Percentiles rank a stretch among this genome's conserved stretches.
Evolutionary conservation across 495 filamentous ascomycete genomes (phyloP).

Genomic region (Coniosporium apollinis): DNA sequence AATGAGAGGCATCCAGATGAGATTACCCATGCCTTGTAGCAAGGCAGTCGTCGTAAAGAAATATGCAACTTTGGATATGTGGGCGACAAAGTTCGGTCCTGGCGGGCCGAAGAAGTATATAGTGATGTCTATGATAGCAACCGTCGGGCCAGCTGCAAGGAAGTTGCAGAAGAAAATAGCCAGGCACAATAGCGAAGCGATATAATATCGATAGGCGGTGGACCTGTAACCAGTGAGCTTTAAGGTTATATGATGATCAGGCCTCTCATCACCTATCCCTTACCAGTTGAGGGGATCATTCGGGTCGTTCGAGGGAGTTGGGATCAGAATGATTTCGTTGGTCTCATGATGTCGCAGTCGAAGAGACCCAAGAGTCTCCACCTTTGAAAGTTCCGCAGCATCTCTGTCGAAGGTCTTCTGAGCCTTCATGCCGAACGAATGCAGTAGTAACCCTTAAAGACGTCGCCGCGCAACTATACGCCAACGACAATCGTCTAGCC

Average conservation of each 20-base stretch:
- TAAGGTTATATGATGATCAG: background rate
- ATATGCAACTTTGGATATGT: slow-evolving; percentile 32
- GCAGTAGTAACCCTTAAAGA: too few relatives aligned
- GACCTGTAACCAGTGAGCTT: slow-evolving; percentile 19
- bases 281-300: slow-evolving; percentile 19
- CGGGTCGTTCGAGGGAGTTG: slow-evolving; percentile 7
- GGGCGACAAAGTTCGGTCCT: slow-evolving; percentile 15
- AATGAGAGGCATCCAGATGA: slow-evolving; percentile 39
- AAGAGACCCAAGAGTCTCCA: slow-evolving; percentile 28
- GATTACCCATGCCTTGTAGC: slow-evolving; percentile 31
- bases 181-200: slow-evolving; percentile 30
- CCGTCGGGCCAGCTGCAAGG: slow-evolving; percentile 34
- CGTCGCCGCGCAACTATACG: too few relatives aligned
- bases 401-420: slow-evolving; percentile 1
- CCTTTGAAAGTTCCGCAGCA: slow-evolving; percentile 4
- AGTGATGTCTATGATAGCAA: slow-evolving; percentile 33
- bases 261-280: background rate
- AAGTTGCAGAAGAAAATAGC: slow-evolving; percentile 41
- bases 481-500: too few relatives aligned
- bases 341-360: slow-evolving; percentile 33
- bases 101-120: slow-evolving; percentile 28
- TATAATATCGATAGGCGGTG: slow-evolving; percentile 30
- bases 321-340: slow-evolving; percentile 22
- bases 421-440: background rate
- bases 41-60: slow-evolving; percentile 37